Percentiles rank a stretch among this genome's conserved stretches.
Evolutionary conservation across 2,329 filamentous ascomycete species (phyloP).

Genomic region (Calonectria crousiana): DNA sequence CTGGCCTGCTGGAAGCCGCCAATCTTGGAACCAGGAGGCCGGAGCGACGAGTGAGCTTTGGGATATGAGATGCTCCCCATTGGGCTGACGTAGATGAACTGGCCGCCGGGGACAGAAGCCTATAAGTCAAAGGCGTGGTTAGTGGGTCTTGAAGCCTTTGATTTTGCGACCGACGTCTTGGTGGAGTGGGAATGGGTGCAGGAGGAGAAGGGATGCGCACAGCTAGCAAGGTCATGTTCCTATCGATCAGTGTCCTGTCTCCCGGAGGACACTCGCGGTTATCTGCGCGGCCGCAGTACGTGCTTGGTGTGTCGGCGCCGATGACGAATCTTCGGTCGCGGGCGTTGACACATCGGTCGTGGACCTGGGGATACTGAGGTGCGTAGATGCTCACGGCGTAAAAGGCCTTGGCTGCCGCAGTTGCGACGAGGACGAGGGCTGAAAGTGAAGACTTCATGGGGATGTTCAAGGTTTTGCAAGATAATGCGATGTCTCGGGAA

Average conservation of each 20-base stretch:
- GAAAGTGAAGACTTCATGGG: slow-evolving; percentile 28
- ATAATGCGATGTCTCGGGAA: neutral
- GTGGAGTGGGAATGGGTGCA: neutral
- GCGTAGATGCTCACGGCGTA: slow-evolving; percentile 44
- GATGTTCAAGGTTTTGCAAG: neutral
- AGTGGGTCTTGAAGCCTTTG: neutral
- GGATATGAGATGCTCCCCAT: slow-evolving; percentile 69
- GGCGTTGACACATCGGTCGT: slow-evolving; percentile 45
- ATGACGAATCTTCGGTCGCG: slow-evolving; percentile 43
- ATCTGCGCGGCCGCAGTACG: slow-evolving; percentile 40
- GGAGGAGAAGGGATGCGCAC: slow-evolving; percentile 28
- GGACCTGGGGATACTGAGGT: slow-evolving; percentile 35
- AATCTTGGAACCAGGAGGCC: slow-evolving; percentile 62
- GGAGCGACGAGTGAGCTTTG: slow-evolving; percentile 63
- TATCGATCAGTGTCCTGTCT: slow-evolving; percentile 42
- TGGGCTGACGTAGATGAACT: slow-evolving; percentile 68
- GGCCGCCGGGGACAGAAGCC: slow-evolving; percentile 72
- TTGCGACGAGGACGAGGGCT: slow-evolving; percentile 6
- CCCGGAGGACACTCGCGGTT: slow-evolving; percentile 42
- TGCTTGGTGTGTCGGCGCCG: slow-evolving; percentile 42
- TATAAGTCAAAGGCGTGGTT: slow-evolving; percentile 27
- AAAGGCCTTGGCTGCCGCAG: slow-evolving; percentile 27
- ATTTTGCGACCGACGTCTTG: neutral
- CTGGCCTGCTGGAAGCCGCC: slow-evolving; percentile 60
- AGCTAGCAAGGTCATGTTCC: slow-evolving; percentile 44